Base-by-base conservation (phyloP, 1,139 yeast species). In the Maudiozyma humilis region DNA sequence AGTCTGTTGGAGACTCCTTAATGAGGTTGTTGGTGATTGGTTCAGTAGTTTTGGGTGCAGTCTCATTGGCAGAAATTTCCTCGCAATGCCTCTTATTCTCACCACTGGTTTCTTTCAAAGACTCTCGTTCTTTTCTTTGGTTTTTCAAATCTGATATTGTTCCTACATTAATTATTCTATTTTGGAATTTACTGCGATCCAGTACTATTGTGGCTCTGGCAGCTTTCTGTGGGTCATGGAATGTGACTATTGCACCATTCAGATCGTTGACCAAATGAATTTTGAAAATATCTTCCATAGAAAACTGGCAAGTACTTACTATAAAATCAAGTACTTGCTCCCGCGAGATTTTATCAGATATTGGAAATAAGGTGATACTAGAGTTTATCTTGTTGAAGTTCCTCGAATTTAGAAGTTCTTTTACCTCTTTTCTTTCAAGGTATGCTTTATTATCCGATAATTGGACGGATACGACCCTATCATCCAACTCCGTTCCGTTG, bases 131-230 rank as follows among this genome's bases (percentile, higher is more conserved):
- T 25, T 14, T 4, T 14, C 17, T 36, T 10, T 19, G 48, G 29
- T 41, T 40, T 32, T 49, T 55, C 32, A 72, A 51, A n/a, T 69
- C 73, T 2, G 54, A 44, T 36, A 70, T 67, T 3, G 69, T 54
- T 1, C 73, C 73, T 20, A 73, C 59, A 16, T 56, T 53, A 2
- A 79, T 53, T 0, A 43, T 41, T 25, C 55, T 60, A 1, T 66
- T 71, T 12, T 70, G 72, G 20, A 75, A 63, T 7, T 48, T 54
- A 10, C 52, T 52, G 0, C 78, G 76, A 34, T 73, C 70, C n/a
- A 81, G 54, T 3, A 62, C 60, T 60, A 83, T 59, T 0, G 71
- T 64, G 0, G 83, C 83, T 44, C 63, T 71, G 0, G 93, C 91
- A 3, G 84, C 75, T 45, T 71, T 73, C 8, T 64, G 58, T 0